phyloP scores from a whole-genome alignment of 306 rosid species.

The Alnus rubra region DNA sequence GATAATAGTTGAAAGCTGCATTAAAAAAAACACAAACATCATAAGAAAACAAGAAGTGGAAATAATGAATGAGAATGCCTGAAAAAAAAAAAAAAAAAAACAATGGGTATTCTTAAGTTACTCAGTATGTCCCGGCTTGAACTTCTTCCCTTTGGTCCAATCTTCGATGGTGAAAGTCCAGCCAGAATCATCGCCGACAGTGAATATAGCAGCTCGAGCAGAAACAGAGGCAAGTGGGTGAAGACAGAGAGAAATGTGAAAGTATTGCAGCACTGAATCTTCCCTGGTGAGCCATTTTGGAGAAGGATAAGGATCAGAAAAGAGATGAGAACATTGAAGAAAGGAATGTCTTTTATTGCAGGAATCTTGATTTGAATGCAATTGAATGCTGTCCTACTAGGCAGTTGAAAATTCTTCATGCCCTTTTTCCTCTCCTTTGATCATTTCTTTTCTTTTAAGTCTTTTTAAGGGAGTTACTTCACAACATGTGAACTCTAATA shows the following conservation, averaged over 20 bases:
- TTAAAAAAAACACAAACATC: too few relatives aligned
- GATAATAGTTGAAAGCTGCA: conserved; percentile 22
- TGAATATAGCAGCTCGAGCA: background rate
- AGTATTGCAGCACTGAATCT: conserved; percentile 7
- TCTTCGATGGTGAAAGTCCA: conserved; percentile 10
- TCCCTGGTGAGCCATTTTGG: conserved; percentile 14
- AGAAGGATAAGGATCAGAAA: background rate
- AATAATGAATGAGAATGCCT: background rate
- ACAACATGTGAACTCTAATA: background rate
- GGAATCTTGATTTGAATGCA: background rate
- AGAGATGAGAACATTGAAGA: background rate
- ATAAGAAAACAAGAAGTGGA: background rate
- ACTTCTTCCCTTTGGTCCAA: conserved; percentile 26
- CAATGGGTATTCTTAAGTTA: background rate
- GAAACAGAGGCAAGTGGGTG: background rate
- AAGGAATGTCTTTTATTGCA: background rate
- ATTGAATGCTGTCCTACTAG: background rate
- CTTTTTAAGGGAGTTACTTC: background rate
- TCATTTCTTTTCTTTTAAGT: too few relatives aligned
- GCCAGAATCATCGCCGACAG: conserved; percentile 3
- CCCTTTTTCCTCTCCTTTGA: background rate
- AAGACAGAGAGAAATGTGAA: background rate
- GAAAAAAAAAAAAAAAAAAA: background rate
- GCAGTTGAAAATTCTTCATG: background rate
- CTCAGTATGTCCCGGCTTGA: conserved; percentile 22